Conservation (phyloP, 1,284 basidiomycete species). For the Leccinum solheimii region DNA sequence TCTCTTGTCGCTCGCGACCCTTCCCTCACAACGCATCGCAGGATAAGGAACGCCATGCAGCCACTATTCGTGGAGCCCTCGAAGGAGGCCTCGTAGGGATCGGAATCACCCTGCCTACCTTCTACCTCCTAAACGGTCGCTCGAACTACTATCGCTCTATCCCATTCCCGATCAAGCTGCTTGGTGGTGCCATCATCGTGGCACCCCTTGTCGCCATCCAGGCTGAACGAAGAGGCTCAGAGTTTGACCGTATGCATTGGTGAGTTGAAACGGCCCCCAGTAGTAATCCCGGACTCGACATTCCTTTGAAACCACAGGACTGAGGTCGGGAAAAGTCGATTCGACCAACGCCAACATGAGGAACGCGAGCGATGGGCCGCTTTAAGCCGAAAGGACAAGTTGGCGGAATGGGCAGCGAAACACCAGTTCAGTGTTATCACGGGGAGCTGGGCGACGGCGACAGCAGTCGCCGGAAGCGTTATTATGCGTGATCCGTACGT, state of each 20-base stretch:
- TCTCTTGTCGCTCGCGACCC: background rate
- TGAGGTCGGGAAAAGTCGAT: slow-evolving; percentile 56
- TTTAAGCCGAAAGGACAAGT: slow-evolving; percentile 59
- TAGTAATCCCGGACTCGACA: background rate
- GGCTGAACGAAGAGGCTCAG: slow-evolving; percentile 77
- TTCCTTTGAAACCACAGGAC: slow-evolving; percentile 43
- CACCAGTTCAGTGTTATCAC: slow-evolving; percentile 83
- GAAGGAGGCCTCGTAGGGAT: slow-evolving; percentile 61
- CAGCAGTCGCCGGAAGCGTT: slow-evolving; percentile 69
- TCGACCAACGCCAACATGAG: slow-evolving; percentile 54
- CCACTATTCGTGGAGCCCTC: slow-evolving; percentile 59
- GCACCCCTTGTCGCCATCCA: slow-evolving; percentile 73
- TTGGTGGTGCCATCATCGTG: slow-evolving; percentile 67
- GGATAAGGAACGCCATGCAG: slow-evolving; percentile 54
- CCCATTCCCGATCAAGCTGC: slow-evolving; percentile 73
- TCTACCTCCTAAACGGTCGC: slow-evolving; percentile 57
- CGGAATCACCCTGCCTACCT: slow-evolving; percentile 53
- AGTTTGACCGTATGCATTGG: slow-evolving; percentile 74
- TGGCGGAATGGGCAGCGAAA: slow-evolving; percentile 70
- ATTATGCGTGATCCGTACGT: slow-evolving; percentile 71
- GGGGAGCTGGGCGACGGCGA: slow-evolving; percentile 77
- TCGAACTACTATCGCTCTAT: slow-evolving; percentile 67
- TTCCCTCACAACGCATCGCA: slow-evolving; percentile 19
- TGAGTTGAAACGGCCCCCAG: slow-evolving; percentile 33
- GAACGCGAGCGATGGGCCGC: slow-evolving; percentile 59